Evolutionary conservation across 2,329 filamentous ascomycete genomes (phyloP).

Genomic region (Cladobotryum mycophilum): DNA sequence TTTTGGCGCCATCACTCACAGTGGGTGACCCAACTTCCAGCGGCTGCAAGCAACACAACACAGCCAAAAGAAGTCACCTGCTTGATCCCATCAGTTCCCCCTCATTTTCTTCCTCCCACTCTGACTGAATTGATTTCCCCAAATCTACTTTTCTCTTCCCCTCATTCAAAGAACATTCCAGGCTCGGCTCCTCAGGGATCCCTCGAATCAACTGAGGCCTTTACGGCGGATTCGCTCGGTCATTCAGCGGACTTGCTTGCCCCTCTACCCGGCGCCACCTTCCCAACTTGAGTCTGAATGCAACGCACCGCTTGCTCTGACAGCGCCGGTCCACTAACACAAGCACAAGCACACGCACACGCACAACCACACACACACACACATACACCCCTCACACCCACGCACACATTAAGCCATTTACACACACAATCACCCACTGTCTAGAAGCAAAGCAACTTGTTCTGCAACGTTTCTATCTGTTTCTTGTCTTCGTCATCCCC

Average conservation of each 20-base stretch:
- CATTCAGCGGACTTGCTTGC: background rate
- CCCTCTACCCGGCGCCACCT: slow-evolving; percentile 3
- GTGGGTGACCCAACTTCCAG: background rate
- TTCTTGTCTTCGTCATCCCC: slow-evolving; percentile 7
- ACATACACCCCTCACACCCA: background rate
- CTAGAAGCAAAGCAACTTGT: background rate
- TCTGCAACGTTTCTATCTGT: slow-evolving; percentile 10
- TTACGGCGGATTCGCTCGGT: background rate
- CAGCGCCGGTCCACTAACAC: background rate
- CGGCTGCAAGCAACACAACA: too few relatives aligned
- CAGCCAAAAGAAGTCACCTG: too few relatives aligned
- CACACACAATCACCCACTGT: background rate
- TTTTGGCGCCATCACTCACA: too few relatives aligned
- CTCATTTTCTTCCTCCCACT: background rate
- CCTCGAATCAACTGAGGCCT: background rate
- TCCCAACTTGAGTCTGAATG: slow-evolving; percentile 13
- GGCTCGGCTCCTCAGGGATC: too few relatives aligned
- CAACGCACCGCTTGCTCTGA: slow-evolving; percentile 5
- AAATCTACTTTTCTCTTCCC: background rate
- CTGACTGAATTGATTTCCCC: background rate
- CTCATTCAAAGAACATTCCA: background rate
- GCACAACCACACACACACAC: background rate
- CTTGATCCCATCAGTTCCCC: too few relatives aligned
- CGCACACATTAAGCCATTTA: background rate
- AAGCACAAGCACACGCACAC: background rate